Percentiles rank a stretch among this genome's conserved stretches.
phyloP scores from a whole-genome alignment of 768 basidiomycete genomes.

The Dendrothele bispora region DNA sequence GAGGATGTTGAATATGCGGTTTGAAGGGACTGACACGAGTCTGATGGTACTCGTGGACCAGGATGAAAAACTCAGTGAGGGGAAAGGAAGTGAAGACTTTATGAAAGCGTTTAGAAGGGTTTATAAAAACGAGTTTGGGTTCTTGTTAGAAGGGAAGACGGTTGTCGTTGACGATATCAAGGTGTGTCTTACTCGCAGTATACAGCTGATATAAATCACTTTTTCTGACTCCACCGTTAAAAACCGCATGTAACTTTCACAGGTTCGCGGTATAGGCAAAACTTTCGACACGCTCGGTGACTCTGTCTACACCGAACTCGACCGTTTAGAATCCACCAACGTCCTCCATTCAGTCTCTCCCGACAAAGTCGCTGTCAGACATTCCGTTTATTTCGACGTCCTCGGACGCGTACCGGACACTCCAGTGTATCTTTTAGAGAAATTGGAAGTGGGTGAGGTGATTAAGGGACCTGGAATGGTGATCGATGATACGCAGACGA shows the following conservation, averaged over 20 bases:
- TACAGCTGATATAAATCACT: not conserved
- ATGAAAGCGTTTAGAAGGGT: slow-evolving; percentile 75
- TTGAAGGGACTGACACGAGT: slow-evolving; percentile 91
- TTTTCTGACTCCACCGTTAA: not conserved
- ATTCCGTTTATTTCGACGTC: slow-evolving; percentile 79
- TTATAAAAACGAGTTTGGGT: slow-evolving; percentile 90
- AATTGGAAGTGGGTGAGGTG: slow-evolving; percentile 65
- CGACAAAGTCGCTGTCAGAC: slow-evolving; percentile 47
- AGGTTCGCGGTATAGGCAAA: slow-evolving; percentile 90
- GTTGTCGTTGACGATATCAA: slow-evolving; percentile 93
- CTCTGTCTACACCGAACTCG: slow-evolving; percentile 77
- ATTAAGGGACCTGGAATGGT: slow-evolving; percentile 90
- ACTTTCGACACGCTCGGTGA: slow-evolving; percentile 81
- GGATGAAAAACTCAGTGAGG: slow-evolving; percentile 27
- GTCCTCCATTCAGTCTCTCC: slow-evolving; percentile 12
- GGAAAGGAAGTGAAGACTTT: slow-evolving; percentile 64
- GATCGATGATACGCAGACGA: slow-evolving; percentile 94
- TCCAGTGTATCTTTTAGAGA: slow-evolving; percentile 75
- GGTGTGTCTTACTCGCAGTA: slow-evolving; percentile 32
- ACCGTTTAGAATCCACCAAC: slow-evolving; percentile 28
- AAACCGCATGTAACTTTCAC: not conserved
- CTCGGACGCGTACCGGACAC: slow-evolving; percentile 75
- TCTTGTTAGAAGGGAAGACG: slow-evolving; percentile 80
- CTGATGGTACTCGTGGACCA: slow-evolving; percentile 74
- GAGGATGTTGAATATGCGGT: slow-evolving; percentile 88